These are phyloP conservation scores for Tricholoma matsutake DNA, from an alignment of 768 basidiomycete genomes.

Conservation along the genomic window DNA sequence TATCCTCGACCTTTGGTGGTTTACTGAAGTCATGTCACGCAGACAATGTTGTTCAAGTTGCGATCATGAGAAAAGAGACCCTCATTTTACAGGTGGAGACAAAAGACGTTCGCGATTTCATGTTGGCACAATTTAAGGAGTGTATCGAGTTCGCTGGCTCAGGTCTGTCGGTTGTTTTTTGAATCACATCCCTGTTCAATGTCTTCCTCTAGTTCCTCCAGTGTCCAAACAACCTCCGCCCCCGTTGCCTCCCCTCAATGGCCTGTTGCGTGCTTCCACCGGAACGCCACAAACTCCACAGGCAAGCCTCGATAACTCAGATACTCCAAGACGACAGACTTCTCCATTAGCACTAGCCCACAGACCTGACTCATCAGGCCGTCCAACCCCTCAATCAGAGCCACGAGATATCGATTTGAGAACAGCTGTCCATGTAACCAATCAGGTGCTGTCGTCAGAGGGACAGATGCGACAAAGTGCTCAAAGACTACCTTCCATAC, in stretches of 20 bases:
- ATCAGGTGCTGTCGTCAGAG: conserved; percentile 23
- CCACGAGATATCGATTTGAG: conserved; percentile 14
- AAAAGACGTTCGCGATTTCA: conserved; percentile 51
- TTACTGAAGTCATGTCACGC: conserved; percentile 4
- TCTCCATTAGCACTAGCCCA: conserved; percentile 6
- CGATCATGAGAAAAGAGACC: conserved; percentile 86
- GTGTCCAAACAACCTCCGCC: conserved; percentile 64
- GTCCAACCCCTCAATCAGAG: conserved; percentile 8
- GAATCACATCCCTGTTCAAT: conserved; percentile 4
- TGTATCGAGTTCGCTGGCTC: conserved; percentile 80
- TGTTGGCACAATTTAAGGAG: conserved; percentile 71
- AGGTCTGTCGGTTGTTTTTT: conserved; percentile 45
- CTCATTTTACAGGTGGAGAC: conserved; percentile 65
- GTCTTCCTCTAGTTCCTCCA: conserved; percentile 43
- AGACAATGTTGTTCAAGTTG: conserved; percentile 75
- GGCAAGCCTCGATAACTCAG: conserved; percentile 5
- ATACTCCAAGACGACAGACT: conserved; percentile 6
- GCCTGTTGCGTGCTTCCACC: conserved; percentile 20
- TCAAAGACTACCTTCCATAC: conserved; percentile 23
- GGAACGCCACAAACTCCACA: conserved; percentile 1
- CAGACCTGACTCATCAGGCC: conserved; percentile 2
- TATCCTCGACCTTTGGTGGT: background rate
- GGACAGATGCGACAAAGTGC: conserved; percentile 27
- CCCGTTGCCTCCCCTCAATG: conserved; percentile 52
- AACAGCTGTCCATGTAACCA: conserved; percentile 17